A percentile compares a stretch with the other conserved stretches of the same genome.
phyloP scores from a whole-genome alignment of 2,329 filamentous ascomycete species.

The Pseudocercospora pini-densiflorae region DNA sequence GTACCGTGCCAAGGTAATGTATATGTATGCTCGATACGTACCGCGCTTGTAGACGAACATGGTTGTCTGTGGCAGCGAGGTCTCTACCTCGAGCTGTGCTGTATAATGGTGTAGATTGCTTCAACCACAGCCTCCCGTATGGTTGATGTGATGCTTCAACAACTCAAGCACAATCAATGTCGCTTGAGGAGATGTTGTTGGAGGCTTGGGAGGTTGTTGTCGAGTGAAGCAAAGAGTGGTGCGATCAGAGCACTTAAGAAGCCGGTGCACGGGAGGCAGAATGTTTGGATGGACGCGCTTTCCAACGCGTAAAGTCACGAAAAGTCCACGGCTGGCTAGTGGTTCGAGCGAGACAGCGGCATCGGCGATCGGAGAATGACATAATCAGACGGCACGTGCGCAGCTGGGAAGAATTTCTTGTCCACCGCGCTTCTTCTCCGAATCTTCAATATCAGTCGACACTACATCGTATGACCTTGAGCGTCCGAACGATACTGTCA shows the following conservation, averaged over 20 bases:
- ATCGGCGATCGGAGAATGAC: not conserved
- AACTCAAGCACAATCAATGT: slow-evolving; percentile 26
- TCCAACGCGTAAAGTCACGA: not conserved
- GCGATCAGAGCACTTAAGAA: slow-evolving; percentile 23
- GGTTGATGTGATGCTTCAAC: slow-evolving; percentile 12
- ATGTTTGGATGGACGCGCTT: not conserved
- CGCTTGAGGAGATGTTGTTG: slow-evolving; percentile 21
- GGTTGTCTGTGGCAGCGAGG: slow-evolving; percentile 38
- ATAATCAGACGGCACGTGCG: slow-evolving; percentile 5
- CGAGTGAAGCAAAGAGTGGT: slow-evolving; percentile 20
- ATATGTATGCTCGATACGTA: slow-evolving; percentile 40
- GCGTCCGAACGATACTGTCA: too few relatives aligned
- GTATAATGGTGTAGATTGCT: slow-evolving; percentile 14
- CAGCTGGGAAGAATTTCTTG: not conserved
- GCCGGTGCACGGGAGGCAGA: not conserved
- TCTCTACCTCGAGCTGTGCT: slow-evolving; percentile 29
- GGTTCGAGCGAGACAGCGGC: not conserved
- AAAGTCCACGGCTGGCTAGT: not conserved
- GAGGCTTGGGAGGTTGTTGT: slow-evolving; percentile 20
- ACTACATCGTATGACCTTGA: not conserved
- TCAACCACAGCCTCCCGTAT: slow-evolving; percentile 17
- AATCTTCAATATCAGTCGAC: not conserved
- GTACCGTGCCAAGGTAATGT: not conserved
- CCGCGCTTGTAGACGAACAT: slow-evolving; percentile 70
- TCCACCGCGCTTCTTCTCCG: not conserved